These are phyloP conservation scores for Quercus variabilis DNA, from an alignment of 306 rosid genomes.

Conservation along the genomic window DNA sequence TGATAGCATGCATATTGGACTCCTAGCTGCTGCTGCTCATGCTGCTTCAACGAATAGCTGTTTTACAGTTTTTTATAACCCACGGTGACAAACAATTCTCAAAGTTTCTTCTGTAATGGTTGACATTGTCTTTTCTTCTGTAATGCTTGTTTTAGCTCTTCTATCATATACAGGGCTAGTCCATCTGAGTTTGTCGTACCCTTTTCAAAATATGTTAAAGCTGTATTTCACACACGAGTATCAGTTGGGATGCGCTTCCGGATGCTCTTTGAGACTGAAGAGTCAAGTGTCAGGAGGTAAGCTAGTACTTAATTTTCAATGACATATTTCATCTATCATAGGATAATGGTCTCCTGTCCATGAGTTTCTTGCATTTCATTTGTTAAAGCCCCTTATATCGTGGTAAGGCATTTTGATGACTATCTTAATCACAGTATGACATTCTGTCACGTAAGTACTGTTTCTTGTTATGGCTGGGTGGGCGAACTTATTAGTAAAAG, in stretches of 20 bases:
- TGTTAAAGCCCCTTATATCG: background rate
- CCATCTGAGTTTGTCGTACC: conserved; percentile 86
- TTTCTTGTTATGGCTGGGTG: background rate
- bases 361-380: background rate
- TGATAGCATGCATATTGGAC: conserved; percentile 94
- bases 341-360: background rate
- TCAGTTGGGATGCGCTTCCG: conserved; percentile 94
- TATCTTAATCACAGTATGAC: background rate
- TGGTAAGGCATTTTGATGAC: background rate
- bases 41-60: conserved; percentile 88
- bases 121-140: background rate
- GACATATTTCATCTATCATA: background rate
- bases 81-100: conserved; percentile 52
- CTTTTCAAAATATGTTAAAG: conserved; percentile 78
- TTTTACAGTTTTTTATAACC: conserved; percentile 83
- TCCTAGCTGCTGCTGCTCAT: conserved; percentile 95
- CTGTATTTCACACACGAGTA: conserved; percentile 81
- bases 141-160: conserved; percentile 23
- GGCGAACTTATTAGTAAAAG: too few relatives aligned
- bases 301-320: background rate
- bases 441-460: background rate
- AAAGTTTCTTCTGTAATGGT: background rate
- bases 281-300: conserved; percentile 88
- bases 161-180: conserved; percentile 68
- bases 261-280: conserved; percentile 92